phyloP scores from a whole-genome alignment of 179 eudicot species.

The Beta macrorhiza region DNA sequence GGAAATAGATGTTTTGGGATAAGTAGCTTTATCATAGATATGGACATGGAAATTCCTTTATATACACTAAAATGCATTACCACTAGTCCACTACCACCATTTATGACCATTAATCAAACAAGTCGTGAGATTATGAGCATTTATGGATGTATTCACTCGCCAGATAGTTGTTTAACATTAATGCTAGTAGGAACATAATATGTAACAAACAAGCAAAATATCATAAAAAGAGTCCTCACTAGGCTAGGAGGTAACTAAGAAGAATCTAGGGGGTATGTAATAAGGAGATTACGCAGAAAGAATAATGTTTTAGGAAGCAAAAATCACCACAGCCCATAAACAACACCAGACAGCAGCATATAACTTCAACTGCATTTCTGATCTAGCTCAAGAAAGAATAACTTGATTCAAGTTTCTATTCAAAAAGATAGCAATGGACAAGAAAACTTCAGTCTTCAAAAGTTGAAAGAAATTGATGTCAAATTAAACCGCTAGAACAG shows the following conservation, averaged over 20 bases:
- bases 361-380: neutral
- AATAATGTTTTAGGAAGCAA: neutral
- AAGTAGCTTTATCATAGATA: too few relatives aligned
- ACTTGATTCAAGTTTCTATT: too few relatives aligned
- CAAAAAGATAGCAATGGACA: too few relatives aligned
- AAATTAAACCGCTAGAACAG: neutral
- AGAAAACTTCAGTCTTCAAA: neutral
- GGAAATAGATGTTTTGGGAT: too few relatives aligned
- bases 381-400: neutral
- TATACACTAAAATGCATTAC: too few relatives aligned
- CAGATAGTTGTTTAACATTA: neutral
- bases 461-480: neutral
- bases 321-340: neutral
- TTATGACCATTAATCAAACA: neutral
- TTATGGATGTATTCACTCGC: neutral
- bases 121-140: neutral
- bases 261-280: neutral
- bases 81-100: too few relatives aligned
- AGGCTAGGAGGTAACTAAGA: neutral
- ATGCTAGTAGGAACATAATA: neutral
- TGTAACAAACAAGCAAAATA: neutral
- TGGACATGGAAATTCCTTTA: too few relatives aligned
- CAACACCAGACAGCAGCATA: neutral
- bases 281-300: neutral
- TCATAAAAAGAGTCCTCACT: neutral